phyloP scores from a whole-genome alignment of 2,329 filamentous ascomycete genomes.

The Orbilia blumenaviensis region DNA sequence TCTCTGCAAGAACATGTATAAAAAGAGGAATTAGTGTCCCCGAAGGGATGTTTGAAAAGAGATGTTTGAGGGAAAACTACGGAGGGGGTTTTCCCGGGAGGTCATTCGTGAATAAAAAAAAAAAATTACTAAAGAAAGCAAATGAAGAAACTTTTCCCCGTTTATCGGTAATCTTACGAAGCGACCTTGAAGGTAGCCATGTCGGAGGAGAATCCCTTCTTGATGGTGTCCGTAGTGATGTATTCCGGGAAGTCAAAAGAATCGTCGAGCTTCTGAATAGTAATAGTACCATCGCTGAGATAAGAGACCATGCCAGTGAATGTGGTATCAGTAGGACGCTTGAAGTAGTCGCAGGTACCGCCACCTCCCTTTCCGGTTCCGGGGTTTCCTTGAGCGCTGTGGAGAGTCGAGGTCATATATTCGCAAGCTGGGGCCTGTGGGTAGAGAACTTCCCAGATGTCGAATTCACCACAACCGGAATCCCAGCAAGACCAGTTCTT shows the following conservation, averaged over 20 bases:
- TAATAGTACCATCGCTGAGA: conserved; percentile 65
- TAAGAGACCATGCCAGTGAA: conserved; percentile 75
- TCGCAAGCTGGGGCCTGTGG: conserved; percentile 67
- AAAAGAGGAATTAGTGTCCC: conserved; percentile 15
- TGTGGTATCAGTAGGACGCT: conserved; percentile 68
- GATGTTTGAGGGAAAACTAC: conserved; percentile 6
- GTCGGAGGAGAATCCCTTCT: conserved; percentile 25
- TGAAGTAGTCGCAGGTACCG: conserved; percentile 76
- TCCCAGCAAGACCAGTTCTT: conserved; percentile 79
- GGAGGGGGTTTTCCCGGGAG: conserved; percentile 8
- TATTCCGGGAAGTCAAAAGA: conserved; percentile 55
- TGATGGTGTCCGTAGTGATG: conserved; percentile 34
- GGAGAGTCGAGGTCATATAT: conserved; percentile 76
- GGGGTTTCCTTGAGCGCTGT: conserved; percentile 62
- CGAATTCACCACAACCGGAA: conserved; percentile 76
- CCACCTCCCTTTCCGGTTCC: conserved; percentile 66
- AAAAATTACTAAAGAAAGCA: conserved; percentile 38
- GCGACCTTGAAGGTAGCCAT: conserved; percentile 37
- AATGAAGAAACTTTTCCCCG: conserved; percentile 31
- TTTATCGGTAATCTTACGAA: conserved; percentile 26
- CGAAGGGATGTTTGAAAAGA: conserved; percentile 10
- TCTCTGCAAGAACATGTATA: conserved; percentile 32
- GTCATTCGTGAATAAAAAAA: conserved; percentile 46
- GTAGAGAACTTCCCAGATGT: conserved; percentile 75
- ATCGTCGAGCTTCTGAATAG: conserved; percentile 67